A percentile compares a stretch with the other conserved stretches of the same genome.
phyloP scores from a whole-genome alignment of 148 eudicot species.

The Vaccinium corymbosum region DNA sequence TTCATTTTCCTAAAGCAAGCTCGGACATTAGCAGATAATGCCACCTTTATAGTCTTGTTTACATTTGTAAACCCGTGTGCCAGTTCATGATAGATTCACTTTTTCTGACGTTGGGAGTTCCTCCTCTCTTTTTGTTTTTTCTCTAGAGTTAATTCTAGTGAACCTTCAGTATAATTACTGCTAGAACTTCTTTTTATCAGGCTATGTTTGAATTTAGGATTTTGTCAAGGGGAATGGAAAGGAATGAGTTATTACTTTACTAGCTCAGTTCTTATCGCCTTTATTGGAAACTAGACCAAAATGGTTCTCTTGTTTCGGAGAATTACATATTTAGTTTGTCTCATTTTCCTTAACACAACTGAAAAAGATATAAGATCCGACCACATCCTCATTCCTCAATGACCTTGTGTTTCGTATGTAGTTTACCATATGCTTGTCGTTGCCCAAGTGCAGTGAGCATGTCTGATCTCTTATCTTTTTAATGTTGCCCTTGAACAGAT shows the following conservation, averaged over 20 bases:
- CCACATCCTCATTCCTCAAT: not conserved
- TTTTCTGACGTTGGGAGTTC: not conserved
- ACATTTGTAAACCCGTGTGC: not conserved
- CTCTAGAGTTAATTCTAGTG: not conserved
- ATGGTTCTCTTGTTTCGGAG: not conserved
- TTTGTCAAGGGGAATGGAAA: not conserved
- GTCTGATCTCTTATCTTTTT: not conserved
- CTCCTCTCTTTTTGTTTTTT: not conserved
- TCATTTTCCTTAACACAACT: not conserved
- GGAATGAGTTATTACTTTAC: not conserved
- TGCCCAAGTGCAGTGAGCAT: not conserved
- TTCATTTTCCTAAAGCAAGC: not conserved
- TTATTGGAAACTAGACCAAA: not conserved
- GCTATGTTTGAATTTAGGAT: not conserved
- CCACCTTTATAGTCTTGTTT: not conserved
- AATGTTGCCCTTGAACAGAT: not conserved
- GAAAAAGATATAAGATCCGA: not conserved
- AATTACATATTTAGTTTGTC: not conserved
- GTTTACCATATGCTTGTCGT: not conserved
- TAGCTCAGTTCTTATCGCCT: not conserved
- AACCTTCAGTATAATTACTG: not conserved
- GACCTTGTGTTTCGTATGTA: not conserved
- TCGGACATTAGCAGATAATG: slow-evolving; percentile 9
- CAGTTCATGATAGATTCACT: not conserved
- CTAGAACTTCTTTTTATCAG: not conserved